phyloP scores from a whole-genome alignment of 78 protist genomes.

The Andalucia godoyi region DNA sequence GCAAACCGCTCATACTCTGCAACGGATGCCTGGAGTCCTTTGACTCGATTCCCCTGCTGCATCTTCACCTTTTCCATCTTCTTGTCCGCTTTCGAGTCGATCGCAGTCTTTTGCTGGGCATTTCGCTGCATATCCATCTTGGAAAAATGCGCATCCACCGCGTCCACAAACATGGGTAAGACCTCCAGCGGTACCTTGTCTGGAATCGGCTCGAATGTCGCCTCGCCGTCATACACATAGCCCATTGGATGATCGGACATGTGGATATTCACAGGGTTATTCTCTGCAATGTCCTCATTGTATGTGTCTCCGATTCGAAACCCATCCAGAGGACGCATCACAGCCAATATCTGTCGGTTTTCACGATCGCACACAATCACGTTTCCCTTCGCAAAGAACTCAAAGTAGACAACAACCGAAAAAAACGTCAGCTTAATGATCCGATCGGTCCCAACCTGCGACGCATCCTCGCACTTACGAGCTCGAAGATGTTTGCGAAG shows the following conservation, averaged over 20 bases:
- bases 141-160: conserved; percentile 81
- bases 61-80: conserved; percentile 51
- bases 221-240: no score
- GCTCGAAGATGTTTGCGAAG: conserved; percentile 79
- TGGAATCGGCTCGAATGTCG: no score
- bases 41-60: conserved; percentile 58
- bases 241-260: no score
- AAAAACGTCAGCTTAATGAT: conserved; percentile 70
- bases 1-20: conserved; percentile 33
- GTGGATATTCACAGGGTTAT: no score
- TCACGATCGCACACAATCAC: conserved; percentile 36
- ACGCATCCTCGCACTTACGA: conserved; percentile 48
- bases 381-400: conserved; percentile 46
- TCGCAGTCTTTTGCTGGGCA: conserved; percentile 33
- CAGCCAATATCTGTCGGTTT: conserved; percentile 4
- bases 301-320: no score
- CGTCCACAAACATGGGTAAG: conserved; percentile 46
- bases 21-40: conserved; percentile 33
- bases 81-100: conserved; percentile 9
- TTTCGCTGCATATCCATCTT: conserved; percentile 45
- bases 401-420: conserved; percentile 40
- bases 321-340: no score
- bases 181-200: not conserved
- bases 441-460: conserved; percentile 86
- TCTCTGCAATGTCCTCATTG: no score